phyloP scores from a whole-genome alignment of 805 yeast genomes.

The Pichia kluyveri region DNA sequence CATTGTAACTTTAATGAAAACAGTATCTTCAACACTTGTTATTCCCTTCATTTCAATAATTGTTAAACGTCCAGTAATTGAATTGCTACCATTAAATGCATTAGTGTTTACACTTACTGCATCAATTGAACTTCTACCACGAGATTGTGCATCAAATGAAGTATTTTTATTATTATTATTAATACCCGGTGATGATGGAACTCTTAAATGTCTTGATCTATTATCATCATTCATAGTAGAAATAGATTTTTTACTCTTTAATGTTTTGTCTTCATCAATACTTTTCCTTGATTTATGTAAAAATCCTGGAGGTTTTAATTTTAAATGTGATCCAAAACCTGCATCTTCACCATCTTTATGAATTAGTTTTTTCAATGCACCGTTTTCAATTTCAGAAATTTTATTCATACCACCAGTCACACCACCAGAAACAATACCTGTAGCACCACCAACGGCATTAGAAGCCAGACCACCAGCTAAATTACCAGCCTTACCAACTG shows the following conservation, averaged over 20 bases:
- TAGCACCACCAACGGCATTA: slow-evolving; percentile 26
- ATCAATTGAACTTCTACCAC: slow-evolving; percentile 10
- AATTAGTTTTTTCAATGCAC: not conserved
- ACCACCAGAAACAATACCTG: slow-evolving; percentile 32
- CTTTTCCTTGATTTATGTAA: not conserved
- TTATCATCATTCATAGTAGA: not conserved
- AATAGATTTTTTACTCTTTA: not conserved
- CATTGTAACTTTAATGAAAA: slow-evolving; percentile 46
- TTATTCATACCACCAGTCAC: slow-evolving; percentile 34
- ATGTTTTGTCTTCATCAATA: not conserved
- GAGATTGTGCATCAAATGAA: not conserved
- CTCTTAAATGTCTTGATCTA: not conserved
- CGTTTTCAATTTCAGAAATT: slow-evolving; percentile 28
- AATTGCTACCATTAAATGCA: slow-evolving; percentile 14
- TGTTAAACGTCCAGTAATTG: slow-evolving; percentile 46
- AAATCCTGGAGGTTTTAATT: not conserved
- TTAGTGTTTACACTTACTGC: slow-evolving; percentile 26
- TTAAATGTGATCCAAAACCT: not conserved
- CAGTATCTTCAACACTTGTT: slow-evolving; percentile 11
- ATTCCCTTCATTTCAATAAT: slow-evolving; percentile 30
- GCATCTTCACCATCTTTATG: not conserved
- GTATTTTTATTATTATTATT: slow-evolving; percentile 1
- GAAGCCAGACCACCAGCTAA: slow-evolving; percentile 36
- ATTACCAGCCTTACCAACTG: slow-evolving; percentile 36
- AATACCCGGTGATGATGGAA: slow-evolving; percentile 4